Percentiles rank a stretch among this genome's conserved stretches.
These are phyloP conservation scores for Aspergillus aculeatinus DNA, from an alignment of 2,329 filamentous ascomycete genomes.

Conservation along the genomic window DNA sequence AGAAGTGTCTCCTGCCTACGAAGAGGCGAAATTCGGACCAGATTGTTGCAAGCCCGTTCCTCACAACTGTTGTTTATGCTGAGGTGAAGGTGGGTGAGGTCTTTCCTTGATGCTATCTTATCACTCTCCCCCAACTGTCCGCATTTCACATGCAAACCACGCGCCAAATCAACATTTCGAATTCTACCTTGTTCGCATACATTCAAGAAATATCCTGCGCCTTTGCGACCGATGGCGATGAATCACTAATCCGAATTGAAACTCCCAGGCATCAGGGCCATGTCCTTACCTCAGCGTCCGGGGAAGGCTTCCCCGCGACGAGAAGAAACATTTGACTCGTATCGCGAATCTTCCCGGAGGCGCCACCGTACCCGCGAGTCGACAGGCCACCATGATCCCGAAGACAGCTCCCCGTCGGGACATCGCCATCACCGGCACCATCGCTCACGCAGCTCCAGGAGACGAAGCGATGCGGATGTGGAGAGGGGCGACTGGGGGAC, in stretches of 20 bases:
- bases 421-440: slow-evolving; percentile 40
- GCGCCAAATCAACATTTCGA: background rate
- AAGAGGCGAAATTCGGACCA: no score
- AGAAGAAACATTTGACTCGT: slow-evolving; percentile 60
- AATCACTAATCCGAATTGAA: background rate
- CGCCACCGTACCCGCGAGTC: slow-evolving; percentile 71
- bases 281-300: slow-evolving; percentile 61
- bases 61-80: background rate
- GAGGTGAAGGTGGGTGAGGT: background rate
- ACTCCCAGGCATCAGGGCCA: slow-evolving; percentile 19
- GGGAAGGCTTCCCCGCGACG: slow-evolving; percentile 61
- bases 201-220: no score
- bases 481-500: slow-evolving; percentile 53
- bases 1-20: background rate
- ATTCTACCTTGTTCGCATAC: background rate
- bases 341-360: slow-evolving; percentile 67
- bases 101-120: background rate
- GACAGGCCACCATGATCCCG: slow-evolving; percentile 47
- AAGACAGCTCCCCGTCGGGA: slow-evolving; percentile 35
- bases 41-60: background rate
- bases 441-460: slow-evolving; percentile 48
- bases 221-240: background rate
- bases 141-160: background rate
- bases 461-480: slow-evolving; percentile 45
- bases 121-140: background rate